These are phyloP conservation scores for Pseudozyma pruni DNA, from an alignment of 1,284 basidiomycete species.

Conservation along the genomic window DNA sequence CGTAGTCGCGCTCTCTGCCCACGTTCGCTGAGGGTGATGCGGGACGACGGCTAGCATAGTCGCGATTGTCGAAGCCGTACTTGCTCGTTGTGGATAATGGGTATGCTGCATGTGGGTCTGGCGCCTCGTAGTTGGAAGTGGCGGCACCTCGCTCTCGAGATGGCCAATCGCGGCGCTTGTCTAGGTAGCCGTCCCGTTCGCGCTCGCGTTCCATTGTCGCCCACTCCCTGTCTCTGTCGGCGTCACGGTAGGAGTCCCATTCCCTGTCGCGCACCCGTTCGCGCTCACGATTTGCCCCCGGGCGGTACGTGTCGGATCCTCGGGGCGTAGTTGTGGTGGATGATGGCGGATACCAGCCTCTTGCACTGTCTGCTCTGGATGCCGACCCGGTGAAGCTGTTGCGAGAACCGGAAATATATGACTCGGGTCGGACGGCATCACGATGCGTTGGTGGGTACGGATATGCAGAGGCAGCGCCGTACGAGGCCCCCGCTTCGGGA, in stretches of 20 bases:
- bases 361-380: slow-evolving; percentile 22
- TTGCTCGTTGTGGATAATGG: slow-evolving; percentile 19
- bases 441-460: slow-evolving; percentile 30
- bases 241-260: slow-evolving; percentile 39
- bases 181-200: slow-evolving; percentile 27
- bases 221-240: slow-evolving; percentile 47
- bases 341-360: slow-evolving; percentile 25
- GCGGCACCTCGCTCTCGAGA: slow-evolving; percentile 10
- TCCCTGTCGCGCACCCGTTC: slow-evolving; percentile 43
- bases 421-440: slow-evolving; percentile 23
- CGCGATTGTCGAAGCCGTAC: slow-evolving; percentile 33
- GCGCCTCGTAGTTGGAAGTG: slow-evolving; percentile 12
- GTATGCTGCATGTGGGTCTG: slow-evolving; percentile 16
- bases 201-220: slow-evolving; percentile 30
- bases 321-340: slow-evolving; percentile 23
- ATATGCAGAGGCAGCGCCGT: slow-evolving; percentile 26
- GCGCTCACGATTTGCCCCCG: slow-evolving; percentile 33
- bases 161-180: slow-evolving; percentile 31
- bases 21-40: slow-evolving; percentile 20
- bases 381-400: slow-evolving; percentile 15
- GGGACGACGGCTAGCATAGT: slow-evolving; percentile 25
- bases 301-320: slow-evolving; percentile 38
- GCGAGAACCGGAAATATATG: slow-evolving; percentile 20
- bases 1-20: slow-evolving; percentile 27
- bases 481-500: slow-evolving; percentile 19